phyloP scores from a whole-genome alignment of 2,329 filamentous ascomycete species.

The Cladosporium velox region DNA sequence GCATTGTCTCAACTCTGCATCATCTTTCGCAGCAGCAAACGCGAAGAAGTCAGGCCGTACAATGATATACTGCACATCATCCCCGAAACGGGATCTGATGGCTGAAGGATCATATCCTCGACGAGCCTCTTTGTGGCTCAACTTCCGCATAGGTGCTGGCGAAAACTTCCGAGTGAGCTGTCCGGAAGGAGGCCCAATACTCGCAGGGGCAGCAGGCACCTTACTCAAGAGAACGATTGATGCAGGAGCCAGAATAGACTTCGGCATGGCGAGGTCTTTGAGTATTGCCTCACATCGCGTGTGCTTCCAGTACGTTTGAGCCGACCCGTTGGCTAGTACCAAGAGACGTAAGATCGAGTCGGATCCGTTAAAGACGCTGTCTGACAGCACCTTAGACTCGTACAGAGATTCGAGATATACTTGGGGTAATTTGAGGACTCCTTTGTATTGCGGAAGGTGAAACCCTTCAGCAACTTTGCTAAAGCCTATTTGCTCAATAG shows the following conservation, averaged over 20 bases:
- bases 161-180: background rate
- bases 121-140: background rate
- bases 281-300: background rate
- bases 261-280: background rate
- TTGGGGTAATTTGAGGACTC: background rate
- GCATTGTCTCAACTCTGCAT: background rate
- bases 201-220: background rate
- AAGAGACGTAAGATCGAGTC: background rate
- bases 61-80: background rate
- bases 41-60: background rate
- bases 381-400: background rate
- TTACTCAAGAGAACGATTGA: background rate
- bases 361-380: background rate
- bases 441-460: background rate
- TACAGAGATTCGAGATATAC: background rate
- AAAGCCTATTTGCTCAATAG: background rate
- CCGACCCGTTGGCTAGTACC: background rate
- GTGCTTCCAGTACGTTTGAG: background rate
- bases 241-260: background rate
- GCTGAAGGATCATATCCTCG: background rate
- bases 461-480: background rate
- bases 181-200: background rate
- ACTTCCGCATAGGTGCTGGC: background rate
- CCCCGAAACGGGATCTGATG: background rate
- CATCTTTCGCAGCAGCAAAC: background rate